Conservation (phyloP, 208 protist genomes). For the Angomonas deanei region DNA sequence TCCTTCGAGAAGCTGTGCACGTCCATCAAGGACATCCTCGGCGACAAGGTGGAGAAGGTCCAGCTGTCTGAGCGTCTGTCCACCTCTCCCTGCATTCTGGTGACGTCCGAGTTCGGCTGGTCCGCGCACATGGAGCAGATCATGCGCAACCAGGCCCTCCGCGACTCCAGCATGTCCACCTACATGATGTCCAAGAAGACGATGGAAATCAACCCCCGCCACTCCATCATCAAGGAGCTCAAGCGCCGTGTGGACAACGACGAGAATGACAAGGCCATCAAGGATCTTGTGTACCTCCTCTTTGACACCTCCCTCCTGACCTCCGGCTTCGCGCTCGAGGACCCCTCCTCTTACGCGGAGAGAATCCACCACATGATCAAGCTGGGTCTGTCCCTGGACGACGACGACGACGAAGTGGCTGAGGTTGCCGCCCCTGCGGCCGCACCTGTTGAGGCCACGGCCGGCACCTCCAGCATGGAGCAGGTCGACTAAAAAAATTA, state of each 20-base stretch:
- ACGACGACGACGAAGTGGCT: slow-evolving; percentile 45
- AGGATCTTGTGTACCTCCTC: slow-evolving; percentile 97
- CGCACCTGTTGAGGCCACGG: slow-evolving; percentile 51
- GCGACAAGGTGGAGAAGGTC: slow-evolving; percentile 99
- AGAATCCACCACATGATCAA: slow-evolving; percentile 99
- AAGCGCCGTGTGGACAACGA: slow-evolving; percentile 90
- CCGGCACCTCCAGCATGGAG: slow-evolving; percentile 89
- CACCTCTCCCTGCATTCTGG: slow-evolving; percentile 96
- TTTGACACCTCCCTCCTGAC: slow-evolving; percentile 98
- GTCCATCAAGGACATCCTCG: slow-evolving; percentile 98
- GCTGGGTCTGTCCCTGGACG: slow-evolving; percentile 94
- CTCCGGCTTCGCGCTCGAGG: slow-evolving; percentile 98
- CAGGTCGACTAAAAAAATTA: slow-evolving; percentile 87
- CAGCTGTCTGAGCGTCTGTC: slow-evolving; percentile 93
- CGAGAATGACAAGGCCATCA: slow-evolving; percentile 95
- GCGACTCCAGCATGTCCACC: slow-evolving; percentile 93
- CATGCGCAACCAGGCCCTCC: slow-evolving; percentile 99
- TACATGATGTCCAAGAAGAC: slow-evolving; percentile 99
- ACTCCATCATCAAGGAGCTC: slow-evolving; percentile 96
- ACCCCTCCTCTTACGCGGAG: slow-evolving; percentile 91
- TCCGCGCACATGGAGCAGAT: slow-evolving; percentile 99
- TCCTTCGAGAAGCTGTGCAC: slow-evolving; percentile 94
- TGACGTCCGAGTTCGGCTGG: slow-evolving; percentile 98
- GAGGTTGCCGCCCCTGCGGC: slow-evolving; percentile 18
- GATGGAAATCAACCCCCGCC: slow-evolving; percentile 97